Evolutionary conservation across 1,139 yeast genomes (phyloP), one percentile per base, ranked within the genome.

Genomic region (Geotrichum reessii): DNA sequence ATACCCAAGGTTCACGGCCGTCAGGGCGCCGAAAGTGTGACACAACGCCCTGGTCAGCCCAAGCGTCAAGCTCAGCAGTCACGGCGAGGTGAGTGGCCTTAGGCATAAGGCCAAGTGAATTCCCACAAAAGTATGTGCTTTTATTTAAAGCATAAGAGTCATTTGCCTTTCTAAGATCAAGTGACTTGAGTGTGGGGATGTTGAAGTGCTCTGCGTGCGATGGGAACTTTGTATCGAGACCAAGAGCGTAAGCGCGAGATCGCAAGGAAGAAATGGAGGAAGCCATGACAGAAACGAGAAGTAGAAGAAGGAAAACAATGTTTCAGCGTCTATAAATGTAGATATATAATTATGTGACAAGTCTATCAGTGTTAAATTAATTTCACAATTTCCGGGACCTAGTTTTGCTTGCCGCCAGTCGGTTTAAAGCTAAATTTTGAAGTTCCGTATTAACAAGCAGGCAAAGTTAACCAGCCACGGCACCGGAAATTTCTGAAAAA

Each of bases 31-130:
- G 79, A 73, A 89, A 89, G 70, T 92, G 98, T 0, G 95, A 81
- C 62, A 87, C 91, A 2, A 92, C 98, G 0, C 85, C 97, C 52
- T 91, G 77, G 47, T 72, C 77, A 33, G 81, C 76, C 98, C 98
- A 92, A 0, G 95, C 95, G 62, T 83, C 81, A 50, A 92, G 75
- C 71, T 92, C 97, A 46, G 76, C 78, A 53, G 73, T 73, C 14
- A 92, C 76, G 22, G 90, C 87, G 1, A 66, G 65, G 31, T 81
- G 76, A 0, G 91, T 85, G 2, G 75, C 67, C 56, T 74, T 76
- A 0, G 98, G 97, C 95, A 90, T 87, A 61, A 92, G 74, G 0
- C 98, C 98, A 8, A 92, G 80, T 8, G 97, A 90, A 73, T 92
- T 91, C 5, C 98, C 98, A 72, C 96, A 89, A 57, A 92, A 76